Base-by-base conservation (phyloP, 768 basidiomycete genomes). In the Tricholoma matsutake region DNA sequence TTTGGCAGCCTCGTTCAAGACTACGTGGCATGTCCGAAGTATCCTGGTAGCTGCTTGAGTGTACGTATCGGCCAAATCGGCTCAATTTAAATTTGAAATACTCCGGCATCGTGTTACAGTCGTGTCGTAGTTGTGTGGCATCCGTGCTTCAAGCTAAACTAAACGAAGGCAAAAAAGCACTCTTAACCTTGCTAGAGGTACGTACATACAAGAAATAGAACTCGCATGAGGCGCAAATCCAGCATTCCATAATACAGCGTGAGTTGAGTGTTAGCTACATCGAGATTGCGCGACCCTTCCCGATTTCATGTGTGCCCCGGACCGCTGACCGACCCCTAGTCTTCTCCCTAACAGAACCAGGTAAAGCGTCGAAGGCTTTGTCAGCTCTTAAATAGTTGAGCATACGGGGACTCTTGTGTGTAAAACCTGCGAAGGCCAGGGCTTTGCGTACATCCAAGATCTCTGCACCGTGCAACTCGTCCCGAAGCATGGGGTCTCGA, bases 391-490 rank as follows among this genome's bases (percentile, higher is more conserved):
- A 79, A 74, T 92, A 93, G 72, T 78, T 88, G 73, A 93, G 84
- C 59, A 81, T 81, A 63, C 91, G 87, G 63, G 92, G 92, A 67
- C 88, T 91, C 81, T 89, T 93, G 78, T 94, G 92, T 32, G 92
- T 93, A 76, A 94, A 94, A 55, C 92, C 92, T 61, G 89, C 91
- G 75, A 95, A 96, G 20, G 94, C 94, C 51, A 93, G 79, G 49
- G 89, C 87, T 77, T 98, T 98, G 67, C 96, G 88, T 63, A 96
- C 87, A 68, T 92, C 86, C 71, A 98, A 81, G 64, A 97, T 88
- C 70, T 92, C 84, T 63, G 86, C 84, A 49, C 96, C 96, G 71
- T 97, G 88, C 57, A 88, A 78, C 73, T 88, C 88, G 77, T 98
- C 85, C 57, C 87, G 84, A 59, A 98, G 84, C 67, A 99, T 76